A percentile compares a stretch with the other conserved stretches of the same genome.
phyloP scores from a whole-genome alignment of 768 basidiomycete genomes.

The Auricularia cornea region DNA sequence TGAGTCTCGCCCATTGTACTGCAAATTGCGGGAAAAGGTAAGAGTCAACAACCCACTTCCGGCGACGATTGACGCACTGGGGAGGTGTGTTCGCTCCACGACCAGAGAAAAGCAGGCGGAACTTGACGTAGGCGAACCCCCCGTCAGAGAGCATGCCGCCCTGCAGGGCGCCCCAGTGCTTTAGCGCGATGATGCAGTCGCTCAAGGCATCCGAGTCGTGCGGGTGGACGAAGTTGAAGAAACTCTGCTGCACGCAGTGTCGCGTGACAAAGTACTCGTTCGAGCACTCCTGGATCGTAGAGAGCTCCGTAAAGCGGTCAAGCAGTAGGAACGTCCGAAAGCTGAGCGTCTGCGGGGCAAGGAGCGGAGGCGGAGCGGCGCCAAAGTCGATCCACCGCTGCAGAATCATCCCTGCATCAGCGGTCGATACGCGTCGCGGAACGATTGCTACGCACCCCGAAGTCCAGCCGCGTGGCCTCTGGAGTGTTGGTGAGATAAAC shows the following conservation, averaged over 20 bases:
- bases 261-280: neutral
- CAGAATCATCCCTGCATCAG: neutral
- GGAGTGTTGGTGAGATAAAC: neutral
- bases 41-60: neutral
- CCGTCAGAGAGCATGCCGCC: neutral
- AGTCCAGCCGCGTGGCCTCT: neutral
- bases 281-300: neutral
- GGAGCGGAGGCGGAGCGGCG: neutral
- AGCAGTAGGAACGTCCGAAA: neutral
- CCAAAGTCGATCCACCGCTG: neutral
- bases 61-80: neutral
- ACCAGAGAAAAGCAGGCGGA: neutral
- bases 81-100: neutral
- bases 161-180: neutral
- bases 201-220: neutral
- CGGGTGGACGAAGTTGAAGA: neutral
- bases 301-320: neutral
- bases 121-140: neutral
- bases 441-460: neutral
- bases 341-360: neutral
- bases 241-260: neutral
- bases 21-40: neutral
- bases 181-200: neutral
- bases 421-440: neutral
- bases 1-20: neutral